Evolutionary conservation across 2,329 filamentous ascomycete genomes (phyloP), one percentile per base, ranked within the genome.

Genomic region (Colletotrichum falcatum): DNA sequence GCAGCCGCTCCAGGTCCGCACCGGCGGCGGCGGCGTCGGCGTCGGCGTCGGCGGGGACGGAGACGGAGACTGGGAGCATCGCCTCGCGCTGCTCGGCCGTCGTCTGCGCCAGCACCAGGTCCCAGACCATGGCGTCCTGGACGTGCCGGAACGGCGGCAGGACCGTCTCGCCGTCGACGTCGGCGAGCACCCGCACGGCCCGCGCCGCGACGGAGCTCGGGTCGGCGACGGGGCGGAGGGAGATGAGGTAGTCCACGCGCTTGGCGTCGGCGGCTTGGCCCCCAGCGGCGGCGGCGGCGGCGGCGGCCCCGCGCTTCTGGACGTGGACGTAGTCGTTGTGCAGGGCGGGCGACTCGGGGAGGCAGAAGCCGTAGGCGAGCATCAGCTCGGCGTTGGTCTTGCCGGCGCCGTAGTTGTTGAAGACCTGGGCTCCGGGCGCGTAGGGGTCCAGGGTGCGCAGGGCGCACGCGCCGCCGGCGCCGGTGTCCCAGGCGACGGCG

Each of bases 361-460:
- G 76, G 72, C 87, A 83, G 76, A 91, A 91, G 2, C 89, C 89
- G 75, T 92, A 92, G 0, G 86, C 89, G 2, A 91, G 80, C 1
- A 92, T 83, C 30, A 92, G 81, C 80, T 93, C 91, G 69, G 90
- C 91, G 75, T 94, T 94, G 8, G 91, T 92, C 79, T 93, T 92
- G 76, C 83, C 78, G 76, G 83, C 78, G 37, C 92, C 92, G 76
- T 94, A 94, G 78, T 93, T 94, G 81, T 93, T 93, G 75, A 85
- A 90, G 30, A 90, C 79, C 73, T 90, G 87, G 37, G 88, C 78
- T 0, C 90, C 89, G 0, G 87, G 65, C 11, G 18, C 26, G 61
- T 65, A 65, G 30, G 60, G 14, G 14, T 70, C 60, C 80, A 5
- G 73, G 59, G 74, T 90, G 86, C 1, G 74, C 71, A 90, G 81